Conservation (phyloP, 1,284 basidiomycete species). For the Irpex rosettiformis region DNA sequence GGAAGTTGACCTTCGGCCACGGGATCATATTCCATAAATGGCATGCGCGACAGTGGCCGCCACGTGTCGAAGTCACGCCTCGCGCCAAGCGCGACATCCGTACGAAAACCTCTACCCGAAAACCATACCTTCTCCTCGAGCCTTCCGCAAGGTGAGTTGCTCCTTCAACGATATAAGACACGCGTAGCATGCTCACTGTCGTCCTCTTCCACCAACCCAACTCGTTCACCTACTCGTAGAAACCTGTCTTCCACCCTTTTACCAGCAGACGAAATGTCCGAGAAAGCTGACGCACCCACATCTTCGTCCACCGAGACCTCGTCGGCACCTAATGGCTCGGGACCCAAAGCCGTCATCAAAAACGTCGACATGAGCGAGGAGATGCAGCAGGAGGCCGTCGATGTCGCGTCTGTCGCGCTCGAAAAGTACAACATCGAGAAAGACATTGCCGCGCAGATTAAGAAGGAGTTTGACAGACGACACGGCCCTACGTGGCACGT, state of each 20-base stretch:
- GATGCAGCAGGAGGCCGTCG: conserved; percentile 92
- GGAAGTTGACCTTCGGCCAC: too few relatives aligned
- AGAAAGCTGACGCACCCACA: conserved; percentile 57
- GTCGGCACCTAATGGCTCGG: conserved; percentile 34
- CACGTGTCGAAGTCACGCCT: background rate
- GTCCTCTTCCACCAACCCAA: background rate
- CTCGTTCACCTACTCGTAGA: background rate
- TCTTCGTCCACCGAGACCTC: conserved; percentile 51
- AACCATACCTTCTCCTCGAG: background rate
- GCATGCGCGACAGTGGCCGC: background rate
- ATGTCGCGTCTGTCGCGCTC: conserved; percentile 82
- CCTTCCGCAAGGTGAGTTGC: background rate
- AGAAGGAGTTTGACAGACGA: conserved; percentile 93
- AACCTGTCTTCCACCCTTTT: background rate
- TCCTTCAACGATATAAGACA: background rate
- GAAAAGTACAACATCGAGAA: conserved; percentile 94
- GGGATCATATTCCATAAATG: background rate
- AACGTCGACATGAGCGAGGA: conserved; percentile 97
- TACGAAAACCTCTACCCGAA: background rate
- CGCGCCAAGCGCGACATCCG: background rate
- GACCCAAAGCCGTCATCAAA: conserved; percentile 88
- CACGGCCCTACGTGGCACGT: conserved; percentile 96
- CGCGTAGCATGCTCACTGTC: background rate
- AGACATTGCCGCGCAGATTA: conserved; percentile 96
- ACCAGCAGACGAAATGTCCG: conserved; percentile 44